phyloP scores from a whole-genome alignment of 495 filamentous ascomycete species.

The Astrothelium subdiscretum region DNA sequence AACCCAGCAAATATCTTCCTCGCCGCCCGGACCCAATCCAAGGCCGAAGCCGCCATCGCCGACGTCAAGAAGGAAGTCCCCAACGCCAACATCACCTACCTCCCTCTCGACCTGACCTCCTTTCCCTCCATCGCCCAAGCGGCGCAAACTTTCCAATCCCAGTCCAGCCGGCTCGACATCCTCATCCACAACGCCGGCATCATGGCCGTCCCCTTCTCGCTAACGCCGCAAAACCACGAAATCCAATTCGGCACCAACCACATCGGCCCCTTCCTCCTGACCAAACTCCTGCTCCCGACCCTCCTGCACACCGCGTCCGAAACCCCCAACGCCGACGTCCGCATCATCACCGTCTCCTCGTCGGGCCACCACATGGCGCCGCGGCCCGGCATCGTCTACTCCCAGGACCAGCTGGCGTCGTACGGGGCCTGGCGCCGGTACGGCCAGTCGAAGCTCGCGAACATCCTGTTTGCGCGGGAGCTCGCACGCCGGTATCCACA shows the following conservation, averaged over 20 bases:
- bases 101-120: slow-evolving; percentile 41
- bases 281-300: slow-evolving; percentile 47
- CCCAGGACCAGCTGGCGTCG: slow-evolving; percentile 12
- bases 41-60: slow-evolving; percentile 39
- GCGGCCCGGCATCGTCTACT: slow-evolving; percentile 16
- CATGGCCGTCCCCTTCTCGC: slow-evolving; percentile 39
- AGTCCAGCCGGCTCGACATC: slow-evolving; percentile 37
- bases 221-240: slow-evolving; percentile 55
- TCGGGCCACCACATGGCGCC: slow-evolving; percentile 25
- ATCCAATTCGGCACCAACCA: slow-evolving; percentile 64
- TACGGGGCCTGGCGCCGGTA: slow-evolving; percentile 43
- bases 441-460: slow-evolving; percentile 56
- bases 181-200: slow-evolving; percentile 63
- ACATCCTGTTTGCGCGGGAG: slow-evolving; percentile 51
- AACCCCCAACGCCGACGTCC: slow-evolving; percentile 29
- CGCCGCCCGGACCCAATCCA: slow-evolving; percentile 43
- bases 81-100: slow-evolving; percentile 36
- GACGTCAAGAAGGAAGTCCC: slow-evolving; percentile 37
- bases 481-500: slow-evolving; percentile 41
- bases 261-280: slow-evolving; percentile 55
- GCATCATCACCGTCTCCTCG: slow-evolving; percentile 38
- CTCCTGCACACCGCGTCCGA: slow-evolving; percentile 40
- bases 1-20: slow-evolving; percentile 51
- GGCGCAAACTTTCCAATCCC: slow-evolving; percentile 34
- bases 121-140: slow-evolving; percentile 41